These are phyloP conservation scores for Darksidea phi DNA, from an alignment of 495 filamentous ascomycete species.

Conservation along the genomic window DNA sequence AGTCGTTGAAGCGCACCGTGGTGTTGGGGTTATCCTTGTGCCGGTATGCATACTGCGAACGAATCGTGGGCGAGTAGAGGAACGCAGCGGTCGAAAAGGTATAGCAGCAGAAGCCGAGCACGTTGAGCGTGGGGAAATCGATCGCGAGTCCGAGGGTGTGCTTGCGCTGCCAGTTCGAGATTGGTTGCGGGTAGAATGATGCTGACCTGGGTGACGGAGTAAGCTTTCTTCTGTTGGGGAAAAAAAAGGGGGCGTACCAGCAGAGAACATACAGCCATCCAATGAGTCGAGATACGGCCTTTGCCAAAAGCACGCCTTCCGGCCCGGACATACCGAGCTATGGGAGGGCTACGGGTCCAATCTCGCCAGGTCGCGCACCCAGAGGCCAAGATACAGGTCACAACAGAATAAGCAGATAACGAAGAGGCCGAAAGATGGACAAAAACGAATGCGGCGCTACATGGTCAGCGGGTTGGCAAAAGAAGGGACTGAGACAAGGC, in stretches of 20 bases:
- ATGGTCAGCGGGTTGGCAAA: neutral
- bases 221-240: conserved; percentile 43
- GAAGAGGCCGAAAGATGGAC: neutral
- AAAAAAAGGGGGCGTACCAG: conserved; percentile 30
- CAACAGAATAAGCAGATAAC: neutral
- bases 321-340: neutral
- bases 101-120: conserved; percentile 79
- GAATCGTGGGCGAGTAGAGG: conserved; percentile 74
- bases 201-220: conserved; percentile 56
- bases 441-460: neutral
- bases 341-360: neutral
- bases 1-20: conserved; percentile 85
- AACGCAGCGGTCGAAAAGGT: conserved; percentile 68
- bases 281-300: conserved; percentile 26
- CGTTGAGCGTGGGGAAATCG: conserved; percentile 82
- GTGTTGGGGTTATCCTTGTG: conserved; percentile 68
- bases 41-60: conserved; percentile 78
- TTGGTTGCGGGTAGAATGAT: conserved; percentile 89
- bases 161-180: conserved; percentile 69
- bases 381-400: neutral
- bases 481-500: neutral
- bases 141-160: conserved; percentile 81
- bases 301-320: conserved; percentile 27
- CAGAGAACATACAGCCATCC: conserved; percentile 42
- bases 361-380: neutral